Evolutionary conservation across 495 filamentous ascomycete species (phyloP).

Genomic region (Neurospora sp.): DNA sequence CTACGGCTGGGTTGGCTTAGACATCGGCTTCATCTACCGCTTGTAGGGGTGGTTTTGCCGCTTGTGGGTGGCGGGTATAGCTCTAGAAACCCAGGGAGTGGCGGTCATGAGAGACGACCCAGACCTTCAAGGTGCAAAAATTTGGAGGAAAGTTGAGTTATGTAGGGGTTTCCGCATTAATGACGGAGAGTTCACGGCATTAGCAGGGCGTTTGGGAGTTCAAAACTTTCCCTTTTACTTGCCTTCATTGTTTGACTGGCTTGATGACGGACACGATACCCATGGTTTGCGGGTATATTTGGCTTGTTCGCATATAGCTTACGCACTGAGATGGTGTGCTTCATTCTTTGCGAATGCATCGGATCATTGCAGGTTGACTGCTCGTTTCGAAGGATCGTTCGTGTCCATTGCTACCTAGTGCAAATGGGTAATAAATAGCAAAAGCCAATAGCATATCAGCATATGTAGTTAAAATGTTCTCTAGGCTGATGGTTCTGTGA

Average conservation of each 20-base stretch:
- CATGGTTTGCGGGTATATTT: not conserved
- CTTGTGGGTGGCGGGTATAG: not conserved
- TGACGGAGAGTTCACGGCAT: not conserved
- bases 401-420: not conserved
- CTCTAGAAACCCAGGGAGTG: not conserved
- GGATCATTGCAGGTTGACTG: not conserved
- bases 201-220: not conserved
- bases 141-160: not conserved
- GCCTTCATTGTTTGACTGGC: not conserved
- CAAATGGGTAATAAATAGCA: not conserved
- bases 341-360: not conserved
- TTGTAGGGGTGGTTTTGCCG: not conserved
- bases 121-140: not conserved
- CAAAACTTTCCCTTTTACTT: not conserved
- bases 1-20: not conserved
- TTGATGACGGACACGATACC: not conserved
- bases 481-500: not conserved
- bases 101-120: not conserved
- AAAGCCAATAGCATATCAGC: not conserved
- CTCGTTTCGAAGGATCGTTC: not conserved
- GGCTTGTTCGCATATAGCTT: not conserved
- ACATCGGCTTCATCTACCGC: not conserved
- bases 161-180: not conserved
- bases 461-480: not conserved
- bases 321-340: not conserved